Percentiles rank a stretch among this genome's conserved stretches.
phyloP scores from a whole-genome alignment of 495 filamentous ascomycete genomes.

The Penicillium riverlandense region DNA sequence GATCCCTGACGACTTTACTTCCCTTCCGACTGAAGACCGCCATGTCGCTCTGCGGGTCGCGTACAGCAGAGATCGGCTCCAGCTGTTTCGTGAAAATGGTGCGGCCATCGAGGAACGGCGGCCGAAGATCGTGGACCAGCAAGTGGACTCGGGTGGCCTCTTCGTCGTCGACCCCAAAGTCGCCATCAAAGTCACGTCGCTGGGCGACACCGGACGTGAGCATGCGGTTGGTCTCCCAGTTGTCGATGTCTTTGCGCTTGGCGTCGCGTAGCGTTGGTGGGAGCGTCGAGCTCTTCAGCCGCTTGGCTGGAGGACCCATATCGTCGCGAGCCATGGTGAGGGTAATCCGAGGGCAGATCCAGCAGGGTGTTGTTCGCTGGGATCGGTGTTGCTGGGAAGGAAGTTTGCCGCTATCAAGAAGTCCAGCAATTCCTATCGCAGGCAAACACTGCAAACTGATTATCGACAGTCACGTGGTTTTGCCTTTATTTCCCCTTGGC shows the following conservation, averaged over 20 bases:
- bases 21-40: slow-evolving; percentile 96
- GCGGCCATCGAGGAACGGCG: slow-evolving; percentile 91
- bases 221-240: slow-evolving; percentile 99
- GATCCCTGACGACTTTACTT: slow-evolving; percentile 86
- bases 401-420: not conserved
- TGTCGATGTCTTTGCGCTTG: slow-evolving; percentile 90
- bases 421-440: not conserved
- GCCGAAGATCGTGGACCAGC: slow-evolving; percentile 87
- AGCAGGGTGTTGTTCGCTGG: no score
- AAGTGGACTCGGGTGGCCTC: slow-evolving; percentile 87
- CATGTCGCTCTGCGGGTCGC: slow-evolving; percentile 97
- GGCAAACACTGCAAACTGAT: slow-evolving; percentile 20
- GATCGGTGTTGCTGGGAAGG: not conserved
- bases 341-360: not conserved
- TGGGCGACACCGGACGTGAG: slow-evolving; percentile 93
- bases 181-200: slow-evolving; percentile 67
- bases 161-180: slow-evolving; percentile 86
- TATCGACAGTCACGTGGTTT: slow-evolving; percentile 16
- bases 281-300: slow-evolving; percentile 34
- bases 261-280: slow-evolving; percentile 36
- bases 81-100: slow-evolving; percentile 96
- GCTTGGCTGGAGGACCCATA: slow-evolving; percentile 34
- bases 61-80: slow-evolving; percentile 87
- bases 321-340: slow-evolving; percentile 32
- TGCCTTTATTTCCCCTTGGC: not conserved